These are phyloP conservation scores for Laburnicola sp. DNA, from an alignment of 2,329 filamentous ascomycete genomes.

Conservation along the genomic window DNA sequence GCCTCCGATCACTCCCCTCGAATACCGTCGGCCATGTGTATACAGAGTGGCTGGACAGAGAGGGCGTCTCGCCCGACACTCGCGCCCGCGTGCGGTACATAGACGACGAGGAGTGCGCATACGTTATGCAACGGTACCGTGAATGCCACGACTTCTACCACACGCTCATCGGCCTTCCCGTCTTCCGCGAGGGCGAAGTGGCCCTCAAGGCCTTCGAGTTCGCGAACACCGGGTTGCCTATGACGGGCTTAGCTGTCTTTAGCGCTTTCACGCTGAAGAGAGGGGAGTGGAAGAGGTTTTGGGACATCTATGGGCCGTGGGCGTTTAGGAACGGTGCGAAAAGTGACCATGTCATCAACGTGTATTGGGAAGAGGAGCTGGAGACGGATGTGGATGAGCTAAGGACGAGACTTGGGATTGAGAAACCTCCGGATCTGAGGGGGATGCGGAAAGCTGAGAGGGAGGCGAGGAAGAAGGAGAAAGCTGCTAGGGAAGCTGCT, in stretches of 20 bases:
- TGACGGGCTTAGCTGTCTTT: slow-evolving; percentile 86
- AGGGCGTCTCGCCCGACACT: slow-evolving; percentile 91
- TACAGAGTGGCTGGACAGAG: too few species aligned
- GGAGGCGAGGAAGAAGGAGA: slow-evolving; percentile 68
- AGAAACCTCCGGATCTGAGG: slow-evolving; percentile 84
- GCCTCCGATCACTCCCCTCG: too few species aligned
- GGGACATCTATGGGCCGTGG: slow-evolving; percentile 81
- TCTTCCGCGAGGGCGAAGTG: slow-evolving; percentile 92
- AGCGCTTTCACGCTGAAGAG: slow-evolving; percentile 68
- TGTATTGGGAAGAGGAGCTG: slow-evolving; percentile 96
- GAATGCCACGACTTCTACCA: slow-evolving; percentile 99
- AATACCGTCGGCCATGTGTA: too few species aligned
- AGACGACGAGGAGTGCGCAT: slow-evolving; percentile 92
- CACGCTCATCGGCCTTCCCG: slow-evolving; percentile 84
- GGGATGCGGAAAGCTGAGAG: slow-evolving; percentile 71
- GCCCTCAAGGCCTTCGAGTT: slow-evolving; percentile 99
- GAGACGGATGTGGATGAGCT: slow-evolving; percentile 80
- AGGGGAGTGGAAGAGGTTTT: slow-evolving; percentile 68
- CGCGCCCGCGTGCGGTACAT: slow-evolving; percentile 82
- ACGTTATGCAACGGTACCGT: slow-evolving; percentile 97
- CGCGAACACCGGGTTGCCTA: slow-evolving; percentile 88
- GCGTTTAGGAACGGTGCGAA: slow-evolving; percentile 79
- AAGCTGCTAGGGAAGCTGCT: slow-evolving; percentile 50
- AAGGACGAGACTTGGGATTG: slow-evolving; percentile 75
- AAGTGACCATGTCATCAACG: slow-evolving; percentile 82